Conservation (phyloP, 192 early-diverging fungal genomes). For the Cetraspora pellucida region DNA sequence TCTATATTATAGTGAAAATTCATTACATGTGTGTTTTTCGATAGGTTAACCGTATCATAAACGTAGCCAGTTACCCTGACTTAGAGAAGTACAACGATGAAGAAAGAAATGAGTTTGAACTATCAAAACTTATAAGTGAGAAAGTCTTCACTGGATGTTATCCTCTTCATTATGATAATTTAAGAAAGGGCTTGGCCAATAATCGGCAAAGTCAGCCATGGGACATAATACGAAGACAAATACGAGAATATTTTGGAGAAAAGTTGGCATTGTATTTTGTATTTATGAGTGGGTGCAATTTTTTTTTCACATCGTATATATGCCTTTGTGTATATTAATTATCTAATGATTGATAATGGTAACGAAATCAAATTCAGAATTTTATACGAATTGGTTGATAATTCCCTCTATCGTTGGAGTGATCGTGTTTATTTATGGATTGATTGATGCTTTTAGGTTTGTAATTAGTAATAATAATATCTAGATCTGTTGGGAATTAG, state of each 20-base stretch:
- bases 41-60: neutral
- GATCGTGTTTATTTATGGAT: conserved; percentile 55
- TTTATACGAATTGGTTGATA: conserved; percentile 61
- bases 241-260: conserved; percentile 68
- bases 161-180: neutral
- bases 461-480: too few relatives aligned
- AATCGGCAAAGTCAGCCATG: conserved; percentile 42
- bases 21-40: neutral
- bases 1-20: neutral
- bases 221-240: too few relatives aligned
- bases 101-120: too few relatives aligned
- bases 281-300: conserved; percentile 49
- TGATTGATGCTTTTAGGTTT: conserved; percentile 30
- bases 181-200: conserved; percentile 32
- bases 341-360: neutral
- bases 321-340: too few relatives aligned
- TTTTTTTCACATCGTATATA: too few relatives aligned
- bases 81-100: too few relatives aligned
- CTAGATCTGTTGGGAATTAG: too few relatives aligned
- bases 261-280: conserved; percentile 69
- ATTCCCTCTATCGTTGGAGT: conserved; percentile 55
- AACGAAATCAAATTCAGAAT: conserved; percentile 30
- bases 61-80: too few relatives aligned
- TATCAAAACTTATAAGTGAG: neutral
- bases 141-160: neutral